Conservation (phyloP, 2,329 filamentous ascomycete species). For the Talaromyces funiculosus region DNA sequence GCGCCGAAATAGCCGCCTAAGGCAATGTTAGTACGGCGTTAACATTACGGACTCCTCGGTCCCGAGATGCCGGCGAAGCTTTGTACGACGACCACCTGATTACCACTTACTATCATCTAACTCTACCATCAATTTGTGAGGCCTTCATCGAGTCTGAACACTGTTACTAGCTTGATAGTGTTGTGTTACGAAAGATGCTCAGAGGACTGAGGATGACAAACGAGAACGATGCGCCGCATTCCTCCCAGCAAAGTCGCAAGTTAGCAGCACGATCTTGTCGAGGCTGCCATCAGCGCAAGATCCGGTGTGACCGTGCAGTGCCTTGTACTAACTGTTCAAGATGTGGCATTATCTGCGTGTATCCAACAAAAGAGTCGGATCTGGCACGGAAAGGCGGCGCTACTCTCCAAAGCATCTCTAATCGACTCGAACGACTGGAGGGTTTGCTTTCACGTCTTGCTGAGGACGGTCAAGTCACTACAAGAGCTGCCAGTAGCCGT, state of each 20-base stretch:
- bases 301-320: constrained; percentile 24
- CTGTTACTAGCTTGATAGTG: neutral
- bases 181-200: neutral
- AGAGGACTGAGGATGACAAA: neutral
- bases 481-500: neutral
- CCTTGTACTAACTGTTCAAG: constrained; percentile 24
- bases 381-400: constrained; percentile 12
- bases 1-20: neutral
- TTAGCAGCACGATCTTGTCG: constrained; percentile 16
- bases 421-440: constrained; percentile 14
- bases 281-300: constrained; percentile 24
- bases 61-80: neutral
- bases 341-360: constrained; percentile 13
- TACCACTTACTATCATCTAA: neutral
- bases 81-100: neutral
- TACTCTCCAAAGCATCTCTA: constrained; percentile 17
- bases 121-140: neutral
- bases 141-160: neutral
- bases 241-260: constrained; percentile 3
- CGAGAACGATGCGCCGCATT: neutral
- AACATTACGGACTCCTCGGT: constrained; percentile 5
- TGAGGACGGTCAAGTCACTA: neutral
- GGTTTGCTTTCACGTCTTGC: constrained; percentile 12
- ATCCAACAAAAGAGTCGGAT: constrained; percentile 16
- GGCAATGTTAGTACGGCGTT: neutral